phyloP scores from a whole-genome alignment of 345 rosid genomes.

The Mercurialis annua region DNA sequence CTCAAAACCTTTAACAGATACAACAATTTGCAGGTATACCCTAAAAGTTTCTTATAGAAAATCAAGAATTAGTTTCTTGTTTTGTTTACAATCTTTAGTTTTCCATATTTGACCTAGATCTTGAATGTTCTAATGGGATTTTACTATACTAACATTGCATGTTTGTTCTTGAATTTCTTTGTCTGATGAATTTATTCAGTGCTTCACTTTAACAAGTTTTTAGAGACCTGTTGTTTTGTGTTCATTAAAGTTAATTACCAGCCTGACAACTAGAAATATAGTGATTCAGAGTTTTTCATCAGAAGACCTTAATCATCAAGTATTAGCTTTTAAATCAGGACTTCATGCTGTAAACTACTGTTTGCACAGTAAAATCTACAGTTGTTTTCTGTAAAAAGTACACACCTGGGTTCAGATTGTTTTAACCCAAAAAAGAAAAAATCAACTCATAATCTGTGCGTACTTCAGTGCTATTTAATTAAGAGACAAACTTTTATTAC shows the following conservation, averaged over 20 bases:
- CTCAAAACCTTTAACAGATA: slow-evolving; percentile 56
- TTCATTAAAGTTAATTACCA: slow-evolving; percentile 2
- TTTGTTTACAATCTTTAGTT: neutral
- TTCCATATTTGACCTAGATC: neutral
- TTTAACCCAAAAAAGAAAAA: slow-evolving; percentile 8
- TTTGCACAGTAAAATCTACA: slow-evolving; percentile 1
- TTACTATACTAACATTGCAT: neutral
- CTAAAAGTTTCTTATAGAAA: neutral
- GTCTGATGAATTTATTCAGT: neutral
- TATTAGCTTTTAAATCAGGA: neutral
- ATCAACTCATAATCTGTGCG: neutral
- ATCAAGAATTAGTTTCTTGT: neutral
- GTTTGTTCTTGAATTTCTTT: neutral
- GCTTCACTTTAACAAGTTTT: neutral
- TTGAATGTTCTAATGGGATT: neutral
- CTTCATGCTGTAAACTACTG: neutral
- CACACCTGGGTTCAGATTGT: slow-evolving; percentile 11
- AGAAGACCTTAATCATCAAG: neutral
- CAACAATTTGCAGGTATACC: slow-evolving; percentile 55
- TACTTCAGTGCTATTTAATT: neutral
- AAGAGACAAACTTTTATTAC: neutral
- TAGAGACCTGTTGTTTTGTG: neutral
- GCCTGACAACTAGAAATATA: neutral
- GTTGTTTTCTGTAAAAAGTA: slow-evolving; percentile 13
- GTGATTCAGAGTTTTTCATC: slow-evolving; percentile 3